Base-by-base conservation (phyloP, 192 early-diverging fungal species). In the Coemansia sp. region DNA sequence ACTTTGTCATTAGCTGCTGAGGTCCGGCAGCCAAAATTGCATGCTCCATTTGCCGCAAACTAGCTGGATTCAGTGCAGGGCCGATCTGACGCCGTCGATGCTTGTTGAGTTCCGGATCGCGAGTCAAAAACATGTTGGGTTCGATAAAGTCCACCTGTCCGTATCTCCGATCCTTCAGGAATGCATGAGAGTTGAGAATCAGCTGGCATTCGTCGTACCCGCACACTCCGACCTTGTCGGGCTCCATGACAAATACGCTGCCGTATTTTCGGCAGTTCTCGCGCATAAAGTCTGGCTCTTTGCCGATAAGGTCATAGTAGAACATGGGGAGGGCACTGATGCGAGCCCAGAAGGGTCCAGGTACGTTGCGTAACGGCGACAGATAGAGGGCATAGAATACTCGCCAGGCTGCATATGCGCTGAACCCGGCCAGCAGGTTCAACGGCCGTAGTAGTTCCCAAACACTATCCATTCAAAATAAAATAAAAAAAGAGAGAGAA, bases 361-460 rank as follows among this genome's bases (percentile, higher is more conserved):
- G 71, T 3, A 74, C 56, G n/a, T 67, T 67, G 50, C 71, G 64
- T 12, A 74, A 37, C 0, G 71, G 71, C 3, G 71, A 74, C 7
- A 74, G 39, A 34, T 52, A 74, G 9, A 74, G 38, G 30, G 64
- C 71, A 15, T 74, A 58, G 31, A 63, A 3, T 0, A 74, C 49
- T 14, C 50, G 48, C 45, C 51, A 74, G 0, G 56, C 55, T 6
- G 55, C 8, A 42, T 63, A 74, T 1, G 64, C 64, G 41, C 59
- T 51, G 41, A 66, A 5, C 40, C 64, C 64, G 30, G 42, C 41
- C 36, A 48, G 51, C 11, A 66, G 38, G 39, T 64, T 61, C n/a
- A 51, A 26, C 6, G 63, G 63, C 10, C 53, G 52, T 17, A 61
- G 12, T 11, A 68, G 40, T 18, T 46, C 53, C 28, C 6, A 49